Evolutionary conservation across 2,329 filamentous ascomycete genomes (phyloP).

Genomic region (Pseudocercospora fijiensis): DNA sequence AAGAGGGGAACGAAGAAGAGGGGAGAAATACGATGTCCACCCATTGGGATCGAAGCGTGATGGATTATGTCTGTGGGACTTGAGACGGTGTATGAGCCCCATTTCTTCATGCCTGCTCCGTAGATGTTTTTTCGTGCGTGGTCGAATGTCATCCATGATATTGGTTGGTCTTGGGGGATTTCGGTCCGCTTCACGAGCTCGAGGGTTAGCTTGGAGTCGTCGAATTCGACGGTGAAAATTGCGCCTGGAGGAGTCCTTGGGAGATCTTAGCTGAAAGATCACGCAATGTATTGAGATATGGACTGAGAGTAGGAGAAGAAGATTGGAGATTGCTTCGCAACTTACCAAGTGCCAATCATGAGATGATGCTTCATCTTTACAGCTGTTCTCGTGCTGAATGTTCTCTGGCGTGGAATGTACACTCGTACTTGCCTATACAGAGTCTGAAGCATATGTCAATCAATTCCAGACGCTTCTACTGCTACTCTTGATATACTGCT

Average conservation of each 20-base stretch:
- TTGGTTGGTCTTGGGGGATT: slow-evolving; percentile 79
- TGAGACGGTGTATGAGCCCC: slow-evolving; percentile 76
- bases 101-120: slow-evolving; percentile 90
- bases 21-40: slow-evolving; percentile 63
- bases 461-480: not conserved
- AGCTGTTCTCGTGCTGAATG: slow-evolving; percentile 12
- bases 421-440: not conserved
- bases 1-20: not conserved
- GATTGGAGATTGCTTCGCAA: not conserved
- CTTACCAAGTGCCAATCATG: slow-evolving; percentile 81
- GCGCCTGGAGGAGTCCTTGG: slow-evolving; percentile 71
- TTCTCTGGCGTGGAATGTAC: not conserved
- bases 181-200: slow-evolving; percentile 75
- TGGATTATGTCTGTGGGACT: slow-evolving; percentile 75
- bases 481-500: not conserved
- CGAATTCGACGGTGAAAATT: slow-evolving; percentile 86
- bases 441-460: not conserved
- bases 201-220: slow-evolving; percentile 74
- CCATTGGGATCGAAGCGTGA: slow-evolving; percentile 70
- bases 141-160: slow-evolving; percentile 91
- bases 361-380: slow-evolving; percentile 77
- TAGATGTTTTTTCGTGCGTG: slow-evolving; percentile 82
- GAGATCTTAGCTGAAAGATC: slow-evolving; percentile 6
- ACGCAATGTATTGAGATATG: not conserved
- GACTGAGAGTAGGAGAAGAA: not conserved